phyloP scores from a whole-genome alignment of 2,329 filamentous ascomycete species.

The Cryphonectria nitschkei region DNA sequence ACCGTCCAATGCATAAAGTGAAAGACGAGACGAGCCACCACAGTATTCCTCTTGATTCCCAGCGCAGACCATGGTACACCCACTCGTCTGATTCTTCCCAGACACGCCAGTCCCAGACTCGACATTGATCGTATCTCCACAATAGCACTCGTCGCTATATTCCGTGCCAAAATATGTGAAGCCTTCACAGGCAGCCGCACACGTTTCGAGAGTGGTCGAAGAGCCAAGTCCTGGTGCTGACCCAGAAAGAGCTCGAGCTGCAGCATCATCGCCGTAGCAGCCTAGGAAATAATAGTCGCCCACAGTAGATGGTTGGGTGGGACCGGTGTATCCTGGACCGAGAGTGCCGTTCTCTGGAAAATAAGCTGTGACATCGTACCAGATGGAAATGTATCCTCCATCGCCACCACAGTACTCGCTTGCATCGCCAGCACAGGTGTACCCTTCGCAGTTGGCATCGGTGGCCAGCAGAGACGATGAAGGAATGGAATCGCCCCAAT shows the following conservation, averaged over 20 bases:
- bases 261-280: constrained; percentile 34
- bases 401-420: constrained; percentile 40
- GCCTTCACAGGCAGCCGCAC: constrained; percentile 33
- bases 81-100: constrained; percentile 10
- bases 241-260: constrained; percentile 10
- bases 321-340: constrained; percentile 25
- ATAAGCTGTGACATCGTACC: constrained; percentile 36
- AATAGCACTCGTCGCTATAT: constrained; percentile 31
- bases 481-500: constrained; percentile 6
- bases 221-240: constrained; percentile 14
- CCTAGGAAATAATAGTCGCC: constrained; percentile 33
- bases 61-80: constrained; percentile 12
- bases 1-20: constrained; percentile 6
- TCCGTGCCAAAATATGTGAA: constrained; percentile 37
- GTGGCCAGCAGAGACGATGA: constrained; percentile 18
- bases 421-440: constrained; percentile 36
- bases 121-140: constrained; percentile 15
- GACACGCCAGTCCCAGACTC: constrained; percentile 2
- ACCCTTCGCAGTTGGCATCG: constrained; percentile 36
- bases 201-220: constrained; percentile 33
- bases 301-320: constrained; percentile 26
- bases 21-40: constrained; percentile 9
- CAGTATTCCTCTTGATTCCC: constrained; percentile 15
- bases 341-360: constrained; percentile 14
- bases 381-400: constrained; percentile 39